Evolutionary conservation across 2,329 filamentous ascomycete species (phyloP).

Genomic region (Epichloe festucae): DNA sequence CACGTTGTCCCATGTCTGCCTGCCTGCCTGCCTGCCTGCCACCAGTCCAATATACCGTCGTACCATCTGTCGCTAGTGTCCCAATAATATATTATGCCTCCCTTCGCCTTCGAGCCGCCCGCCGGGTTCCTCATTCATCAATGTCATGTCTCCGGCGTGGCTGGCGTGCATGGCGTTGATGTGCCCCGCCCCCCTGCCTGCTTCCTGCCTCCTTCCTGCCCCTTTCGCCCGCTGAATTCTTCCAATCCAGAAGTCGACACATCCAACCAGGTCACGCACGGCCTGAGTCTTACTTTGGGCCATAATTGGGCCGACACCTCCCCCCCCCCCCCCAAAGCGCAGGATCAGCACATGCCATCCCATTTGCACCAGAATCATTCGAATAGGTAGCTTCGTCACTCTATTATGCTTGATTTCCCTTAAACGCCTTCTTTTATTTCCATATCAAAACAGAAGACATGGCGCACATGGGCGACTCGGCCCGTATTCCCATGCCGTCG

Average conservation of each 20-base stretch:
- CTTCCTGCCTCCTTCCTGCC: not conserved
- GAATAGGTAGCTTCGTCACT: conserved; percentile 3
- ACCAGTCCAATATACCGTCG: too few species aligned
- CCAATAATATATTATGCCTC: not conserved
- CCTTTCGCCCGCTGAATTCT: not conserved
- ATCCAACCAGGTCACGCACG: not conserved
- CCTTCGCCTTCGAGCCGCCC: too few species aligned
- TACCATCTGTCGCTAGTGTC: not conserved
- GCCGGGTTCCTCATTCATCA: not conserved
- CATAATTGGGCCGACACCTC: not conserved
- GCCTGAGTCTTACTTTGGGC: not conserved
- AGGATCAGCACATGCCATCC: conserved; percentile 5
- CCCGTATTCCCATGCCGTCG: not conserved
- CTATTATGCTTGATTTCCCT: conserved; percentile 6
- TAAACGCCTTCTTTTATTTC: conserved; percentile 8
- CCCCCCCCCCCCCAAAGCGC: not conserved
- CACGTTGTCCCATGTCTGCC: not conserved
- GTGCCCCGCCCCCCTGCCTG: too few species aligned
- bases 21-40: too few species aligned
- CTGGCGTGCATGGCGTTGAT: too few species aligned
- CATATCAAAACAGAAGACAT: conserved; percentile 3
- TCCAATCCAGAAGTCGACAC: not conserved
- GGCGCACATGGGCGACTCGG: not conserved
- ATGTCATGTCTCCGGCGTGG: too few species aligned
- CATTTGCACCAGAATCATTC: not conserved